Evolutionary conservation across 768 basidiomycete species (phyloP).

Genomic region (Pisolithus orientalis): DNA sequence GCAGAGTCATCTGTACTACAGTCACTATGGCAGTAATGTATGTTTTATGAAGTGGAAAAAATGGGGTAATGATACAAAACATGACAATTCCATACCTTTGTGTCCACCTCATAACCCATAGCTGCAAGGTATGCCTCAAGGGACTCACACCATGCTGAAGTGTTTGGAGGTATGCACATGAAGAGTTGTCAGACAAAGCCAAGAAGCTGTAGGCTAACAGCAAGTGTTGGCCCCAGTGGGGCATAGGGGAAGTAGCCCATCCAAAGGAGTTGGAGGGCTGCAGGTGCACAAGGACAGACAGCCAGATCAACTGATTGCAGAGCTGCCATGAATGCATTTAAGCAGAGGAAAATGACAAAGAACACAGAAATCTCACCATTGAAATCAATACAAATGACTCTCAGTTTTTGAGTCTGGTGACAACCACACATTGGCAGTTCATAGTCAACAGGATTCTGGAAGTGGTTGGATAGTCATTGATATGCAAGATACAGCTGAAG

Average conservation of each 20-base stretch:
- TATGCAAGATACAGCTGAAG: slow-evolving; percentile 1
- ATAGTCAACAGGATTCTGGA: background rate
- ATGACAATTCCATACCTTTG: slow-evolving; percentile 6
- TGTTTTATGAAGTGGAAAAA: no score
- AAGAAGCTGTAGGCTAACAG: slow-evolving; percentile 26
- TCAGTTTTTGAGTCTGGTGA: background rate
- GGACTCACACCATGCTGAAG: slow-evolving; percentile 22
- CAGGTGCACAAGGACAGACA: slow-evolving; percentile 3
- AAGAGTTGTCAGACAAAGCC: slow-evolving; percentile 23
- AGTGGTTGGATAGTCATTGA: background rate
- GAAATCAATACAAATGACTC: slow-evolving; percentile 1
- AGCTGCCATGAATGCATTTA: background rate
- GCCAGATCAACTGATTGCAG: background rate
- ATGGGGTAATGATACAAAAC: no score
- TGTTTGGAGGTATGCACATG: slow-evolving; percentile 21
- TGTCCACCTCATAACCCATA: slow-evolving; percentile 14
- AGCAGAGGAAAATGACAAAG: background rate
- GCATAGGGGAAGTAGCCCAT: slow-evolving; percentile 24
- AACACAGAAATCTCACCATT: background rate
- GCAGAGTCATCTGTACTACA: no score
- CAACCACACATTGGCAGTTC: background rate
- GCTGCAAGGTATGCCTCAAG: slow-evolving; percentile 18
- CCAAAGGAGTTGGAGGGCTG: slow-evolving; percentile 18
- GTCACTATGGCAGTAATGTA: no score
- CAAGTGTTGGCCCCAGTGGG: slow-evolving; percentile 25